phyloP scores from a whole-genome alignment of 2,329 filamentous ascomycete species.

The Stagonosporopsis vannaccii region DNA sequence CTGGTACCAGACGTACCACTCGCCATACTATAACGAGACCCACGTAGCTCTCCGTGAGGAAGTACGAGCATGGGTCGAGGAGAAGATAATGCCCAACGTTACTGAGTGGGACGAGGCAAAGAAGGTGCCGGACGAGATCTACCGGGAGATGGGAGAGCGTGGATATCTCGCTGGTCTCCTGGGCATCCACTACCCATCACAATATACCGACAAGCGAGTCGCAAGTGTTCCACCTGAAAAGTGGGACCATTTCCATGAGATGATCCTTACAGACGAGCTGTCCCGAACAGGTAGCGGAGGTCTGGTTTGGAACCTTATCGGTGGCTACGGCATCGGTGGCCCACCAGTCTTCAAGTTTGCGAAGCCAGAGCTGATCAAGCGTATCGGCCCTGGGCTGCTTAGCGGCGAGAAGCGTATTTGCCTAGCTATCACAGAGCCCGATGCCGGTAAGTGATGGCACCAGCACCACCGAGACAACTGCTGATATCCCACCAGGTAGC shows the following conservation, averaged over 20 bases:
- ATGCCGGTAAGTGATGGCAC: conserved; percentile 69
- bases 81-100: conserved; percentile 87
- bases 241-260: conserved; percentile 98
- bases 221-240: conserved; percentile 83
- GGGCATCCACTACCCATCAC: conserved; percentile 79
- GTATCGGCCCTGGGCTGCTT: conserved; percentile 87
- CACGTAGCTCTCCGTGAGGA: conserved; percentile 91
- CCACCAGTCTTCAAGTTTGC: conserved; percentile 93
- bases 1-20: conserved; percentile 97
- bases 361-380: conserved; percentile 81
- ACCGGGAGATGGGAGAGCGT: conserved; percentile 92
- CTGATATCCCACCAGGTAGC: conserved; percentile 50
- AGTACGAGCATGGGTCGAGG: conserved; percentile 89
- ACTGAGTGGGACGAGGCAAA: conserved; percentile 97
- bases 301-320: conserved; percentile 95
- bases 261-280: conserved; percentile 93
- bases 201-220: conserved; percentile 75
- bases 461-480: not conserved
- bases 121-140: conserved; percentile 85
- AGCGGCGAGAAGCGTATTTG: conserved; percentile 96
- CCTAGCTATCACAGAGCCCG: conserved; percentile 90
- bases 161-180: conserved; percentile 94
- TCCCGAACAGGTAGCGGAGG: conserved; percentile 88
- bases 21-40: conserved; percentile 93
- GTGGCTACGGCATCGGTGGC: conserved; percentile 94